Percentiles rank a stretch among this genome's conserved stretches.
phyloP scores from a whole-genome alignment of 768 basidiomycete species.

The Leccinum longicurvipes region DNA sequence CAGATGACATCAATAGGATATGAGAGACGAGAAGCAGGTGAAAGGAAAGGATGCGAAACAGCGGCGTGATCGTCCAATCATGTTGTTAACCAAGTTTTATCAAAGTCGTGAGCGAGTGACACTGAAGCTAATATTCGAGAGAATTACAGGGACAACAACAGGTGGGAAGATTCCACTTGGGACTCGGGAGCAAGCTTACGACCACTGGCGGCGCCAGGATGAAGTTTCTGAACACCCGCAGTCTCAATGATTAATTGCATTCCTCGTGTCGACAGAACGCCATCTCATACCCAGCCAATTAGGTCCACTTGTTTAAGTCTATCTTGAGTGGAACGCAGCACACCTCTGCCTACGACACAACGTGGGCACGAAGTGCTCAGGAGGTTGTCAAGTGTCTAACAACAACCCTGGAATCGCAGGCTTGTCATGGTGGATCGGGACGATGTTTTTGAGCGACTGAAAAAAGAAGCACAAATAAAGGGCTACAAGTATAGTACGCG shows the following conservation, averaged over 20 bases:
- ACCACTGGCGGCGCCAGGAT: background rate
- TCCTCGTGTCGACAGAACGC: background rate
- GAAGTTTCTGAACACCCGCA: background rate
- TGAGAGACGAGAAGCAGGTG: background rate
- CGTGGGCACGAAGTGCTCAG: background rate
- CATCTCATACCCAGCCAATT: no score
- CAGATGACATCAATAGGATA: constrained; percentile 4
- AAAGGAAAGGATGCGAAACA: constrained; percentile 5
- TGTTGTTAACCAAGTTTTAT: constrained; percentile 1
- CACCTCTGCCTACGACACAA: background rate
- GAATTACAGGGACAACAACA: background rate
- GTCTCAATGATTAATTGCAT: background rate
- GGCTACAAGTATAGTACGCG: background rate
- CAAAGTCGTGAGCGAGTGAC: background rate
- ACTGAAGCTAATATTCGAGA: background rate
- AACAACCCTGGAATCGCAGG: constrained; percentile 7
- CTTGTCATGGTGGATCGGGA: constrained; percentile 12
- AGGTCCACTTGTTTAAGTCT: background rate
- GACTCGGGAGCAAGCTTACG: background rate
- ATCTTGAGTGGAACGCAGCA: background rate
- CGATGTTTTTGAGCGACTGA: background rate
- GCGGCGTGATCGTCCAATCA: background rate
- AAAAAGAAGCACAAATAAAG: background rate
- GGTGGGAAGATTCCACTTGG: constrained; percentile 7
- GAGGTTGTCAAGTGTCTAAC: background rate